Base-by-base conservation (phyloP, 148 eudicot species). In the Vaccinium vitisidaea region DNA sequence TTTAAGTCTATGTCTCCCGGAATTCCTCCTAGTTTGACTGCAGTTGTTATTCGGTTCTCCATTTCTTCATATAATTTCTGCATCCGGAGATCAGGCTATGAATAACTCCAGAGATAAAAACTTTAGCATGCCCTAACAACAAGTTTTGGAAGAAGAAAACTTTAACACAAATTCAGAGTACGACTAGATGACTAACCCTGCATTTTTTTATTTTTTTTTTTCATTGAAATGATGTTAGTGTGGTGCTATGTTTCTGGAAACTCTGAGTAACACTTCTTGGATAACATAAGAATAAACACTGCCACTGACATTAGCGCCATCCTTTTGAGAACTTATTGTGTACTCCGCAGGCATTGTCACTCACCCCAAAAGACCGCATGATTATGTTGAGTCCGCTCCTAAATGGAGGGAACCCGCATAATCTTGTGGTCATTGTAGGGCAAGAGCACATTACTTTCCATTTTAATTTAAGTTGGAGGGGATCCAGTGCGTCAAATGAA, bases 61-160 rank as follows among this genome's bases (percentile, higher is more conserved):
- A 96, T 93, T 13, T 90, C 94, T 87, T 91, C 89, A 55, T 92
- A 94, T 67, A 94, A 81, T 83, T 86, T 90, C 99, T 94, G 87
- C 85, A 87, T 19, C 8, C 12, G 25, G 12, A 67, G 36, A 67
- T 13, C 36, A 67, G 73, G 73, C 32, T 67, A 67, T 25, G 5
- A 67, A 23, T 63, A 10, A 67, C 6, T 25, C 5, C 73, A 11
- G 73, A 67, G 9, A 21, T 19, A 19, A 27, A 27, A 67, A 67
- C 32, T 25, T 25, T 12, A 67, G 5, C 12, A 12, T n/a, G 30
- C 13, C 3, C 48, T 16, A 8, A 6, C 77, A 43, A 32, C 15
- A 14, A 36, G 14, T 4, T 56, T 21, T 21, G 25, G 11, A 61
- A 21, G 77, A 71, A 71, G 48, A 32, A 71, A 71, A 12, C 19